These are phyloP conservation scores for Paspalum notatum DNA, from an alignment of 176 grass and related monocot species.

Conservation along the genomic window DNA sequence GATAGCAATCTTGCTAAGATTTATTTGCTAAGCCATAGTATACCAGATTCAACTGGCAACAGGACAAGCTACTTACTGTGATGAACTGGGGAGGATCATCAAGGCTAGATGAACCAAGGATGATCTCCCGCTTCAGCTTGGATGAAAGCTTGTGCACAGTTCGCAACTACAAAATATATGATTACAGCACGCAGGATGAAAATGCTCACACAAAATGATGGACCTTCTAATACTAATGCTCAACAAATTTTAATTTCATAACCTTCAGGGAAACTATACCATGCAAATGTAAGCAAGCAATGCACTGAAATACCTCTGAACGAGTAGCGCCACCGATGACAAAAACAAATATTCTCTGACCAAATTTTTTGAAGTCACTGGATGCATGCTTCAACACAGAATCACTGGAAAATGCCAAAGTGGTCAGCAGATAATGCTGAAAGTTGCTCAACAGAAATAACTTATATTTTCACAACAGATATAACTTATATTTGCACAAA, in stretches of 20 bases:
- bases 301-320: slow-evolving; percentile 57
- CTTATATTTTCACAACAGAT: not conserved
- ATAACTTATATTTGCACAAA: not conserved
- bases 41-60: not conserved
- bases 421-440: slow-evolving; percentile 18
- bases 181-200: slow-evolving; percentile 18
- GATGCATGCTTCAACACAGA: slow-evolving; percentile 69
- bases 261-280: not conserved
- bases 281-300: not conserved
- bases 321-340: slow-evolving; percentile 75
- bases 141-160: slow-evolving; percentile 60
- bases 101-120: slow-evolving; percentile 80
- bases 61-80: slow-evolving; percentile 56
- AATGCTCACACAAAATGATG: slow-evolving; percentile 9
- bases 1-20: slow-evolving; percentile 21
- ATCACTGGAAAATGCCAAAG: slow-evolving; percentile 55
- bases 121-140: slow-evolving; percentile 73
- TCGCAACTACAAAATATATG: slow-evolving; percentile 56
- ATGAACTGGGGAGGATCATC: slow-evolving; percentile 77
- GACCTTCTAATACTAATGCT: not conserved
- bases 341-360: slow-evolving; percentile 81
- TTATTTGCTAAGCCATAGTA: not conserved
- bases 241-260: slow-evolving; percentile 1
- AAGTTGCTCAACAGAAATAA: slow-evolving; percentile 22
- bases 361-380: slow-evolving; percentile 69